Conservation (phyloP, 345 rosid genomes). For the Conringia planisiliqua region DNA sequence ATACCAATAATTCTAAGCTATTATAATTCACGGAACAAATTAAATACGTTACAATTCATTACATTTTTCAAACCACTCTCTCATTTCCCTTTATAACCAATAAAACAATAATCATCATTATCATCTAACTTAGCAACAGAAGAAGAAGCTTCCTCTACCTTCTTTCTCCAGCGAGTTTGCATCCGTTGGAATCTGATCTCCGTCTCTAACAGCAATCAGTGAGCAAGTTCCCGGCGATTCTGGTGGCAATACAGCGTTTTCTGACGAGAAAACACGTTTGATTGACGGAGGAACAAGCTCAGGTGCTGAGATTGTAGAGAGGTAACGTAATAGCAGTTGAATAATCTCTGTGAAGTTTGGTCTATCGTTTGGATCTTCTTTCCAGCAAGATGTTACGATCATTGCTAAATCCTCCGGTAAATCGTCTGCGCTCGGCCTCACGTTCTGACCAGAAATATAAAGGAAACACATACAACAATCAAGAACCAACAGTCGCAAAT, state of each 20-base stretch:
- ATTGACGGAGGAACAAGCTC: conserved; percentile 52
- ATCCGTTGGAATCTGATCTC: conserved; percentile 19
- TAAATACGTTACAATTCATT: not conserved
- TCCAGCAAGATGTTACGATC: conserved; percentile 90
- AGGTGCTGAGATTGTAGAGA: conserved; percentile 53
- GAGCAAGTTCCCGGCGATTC: conserved; percentile 91
- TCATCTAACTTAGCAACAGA: conserved; percentile 16
- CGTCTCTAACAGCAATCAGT: conserved; percentile 61
- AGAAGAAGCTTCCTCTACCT: conserved; percentile 70
- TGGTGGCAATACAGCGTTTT: conserved; percentile 67
- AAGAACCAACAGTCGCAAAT: not conserved
- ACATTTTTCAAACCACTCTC: not conserved
- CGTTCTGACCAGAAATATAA: conserved; percentile 44
- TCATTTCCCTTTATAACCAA: not conserved
- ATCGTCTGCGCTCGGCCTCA: conserved; percentile 76
- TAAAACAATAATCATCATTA: not conserved
- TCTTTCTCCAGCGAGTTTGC: conserved; percentile 30
- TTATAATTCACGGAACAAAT: not conserved
- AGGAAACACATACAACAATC: not conserved
- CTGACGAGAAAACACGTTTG: conserved; percentile 42
- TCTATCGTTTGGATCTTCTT: conserved; percentile 83
- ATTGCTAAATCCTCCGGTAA: conserved; percentile 74
- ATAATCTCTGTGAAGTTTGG: conserved; percentile 84
- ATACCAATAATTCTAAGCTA: conserved; percentile 7
- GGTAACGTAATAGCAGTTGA: conserved; percentile 65